Conservation (phyloP, 345 rosid genomes). For the Citrus reticulata region DNA sequence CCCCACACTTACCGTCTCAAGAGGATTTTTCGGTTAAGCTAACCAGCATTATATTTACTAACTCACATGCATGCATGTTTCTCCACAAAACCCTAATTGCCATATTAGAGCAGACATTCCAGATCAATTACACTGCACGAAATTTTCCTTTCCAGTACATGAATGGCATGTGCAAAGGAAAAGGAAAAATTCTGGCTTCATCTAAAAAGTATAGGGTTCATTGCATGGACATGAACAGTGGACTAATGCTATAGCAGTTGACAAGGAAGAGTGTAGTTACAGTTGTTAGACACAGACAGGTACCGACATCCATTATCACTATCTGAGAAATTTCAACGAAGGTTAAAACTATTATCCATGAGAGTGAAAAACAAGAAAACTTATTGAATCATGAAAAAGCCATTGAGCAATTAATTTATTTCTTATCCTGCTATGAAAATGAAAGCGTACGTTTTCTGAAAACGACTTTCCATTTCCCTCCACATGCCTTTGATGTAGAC, state of each 20-base stretch:
- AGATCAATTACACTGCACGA: neutral
- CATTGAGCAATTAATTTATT: constrained; percentile 1
- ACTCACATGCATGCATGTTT: neutral
- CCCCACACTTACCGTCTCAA: too few species aligned
- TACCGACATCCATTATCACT: neutral
- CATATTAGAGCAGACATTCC: constrained; percentile 2
- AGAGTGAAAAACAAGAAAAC: constrained; percentile 9
- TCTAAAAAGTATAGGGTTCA: neutral
- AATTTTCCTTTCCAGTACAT: neutral
- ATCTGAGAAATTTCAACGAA: neutral
- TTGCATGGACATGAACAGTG: constrained; percentile 1
- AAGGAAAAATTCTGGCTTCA: neutral
- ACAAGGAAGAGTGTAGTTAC: constrained; percentile 16
- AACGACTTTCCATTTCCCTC: neutral
- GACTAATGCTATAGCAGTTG: constrained; percentile 25
- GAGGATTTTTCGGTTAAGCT: too few species aligned
- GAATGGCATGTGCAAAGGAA: neutral
- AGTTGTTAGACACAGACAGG: constrained; percentile 25
- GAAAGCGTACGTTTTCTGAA: neutral
- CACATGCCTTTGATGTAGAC: neutral
- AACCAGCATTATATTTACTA: neutral
- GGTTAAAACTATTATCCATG: neutral
- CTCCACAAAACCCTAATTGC: neutral
- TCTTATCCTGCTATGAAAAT: neutral
- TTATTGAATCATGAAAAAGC: neutral